Base-by-base conservation (phyloP, 2,329 filamentous ascomycete genomes). In the Exophiala lecanii-corni region DNA sequence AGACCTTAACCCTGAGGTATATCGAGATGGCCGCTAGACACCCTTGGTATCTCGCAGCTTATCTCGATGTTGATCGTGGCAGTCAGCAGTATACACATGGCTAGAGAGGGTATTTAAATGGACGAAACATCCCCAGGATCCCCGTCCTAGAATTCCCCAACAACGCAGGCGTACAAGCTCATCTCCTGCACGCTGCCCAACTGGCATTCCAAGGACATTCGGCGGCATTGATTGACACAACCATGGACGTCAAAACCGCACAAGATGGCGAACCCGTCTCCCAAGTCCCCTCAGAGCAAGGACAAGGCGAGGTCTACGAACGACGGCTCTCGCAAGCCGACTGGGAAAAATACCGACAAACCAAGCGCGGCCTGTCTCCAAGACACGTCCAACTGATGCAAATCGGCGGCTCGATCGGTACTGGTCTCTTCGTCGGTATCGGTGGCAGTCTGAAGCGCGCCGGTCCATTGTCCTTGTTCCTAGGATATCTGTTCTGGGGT, bases 351-450 rank as follows among this genome's bases (percentile, higher is more conserved):
- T 49, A 47, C 21, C 55, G 56, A 41, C 49, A 41, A 37, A 58
- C 56, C 7, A 54, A 66, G 28, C 61, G 64, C n/a, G 59, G 59
- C 32, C 49, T 67, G 12, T 55, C 57, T 7, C 59, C 62, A 5
- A 50, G 64, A 21, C 63, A 67, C 48, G 59, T 67, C 20, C 63
- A 66, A 42, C 43, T 67, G 41, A 65, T 67, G 55, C 64, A 61
- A 5, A 63, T 67, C 28, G 64, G 63, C 33, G 64, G 64, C 4
- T 62, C 58, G 5, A 64, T 66, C 39, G 61, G 63, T 5, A 63
- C 57, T 0, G 60, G 55, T 2, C 56, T 67, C 2, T 64, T 64
- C 21, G 61, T 65, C 5, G 58, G 59, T 10, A 64, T 64, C 21
- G 64, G 64, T 4, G 54, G 53, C 3, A 60, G 59, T 26, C 52